These are phyloP conservation scores for Trichoderma lentiforme DNA, from an alignment of 2,329 filamentous ascomycete species.

Conservation along the genomic window DNA sequence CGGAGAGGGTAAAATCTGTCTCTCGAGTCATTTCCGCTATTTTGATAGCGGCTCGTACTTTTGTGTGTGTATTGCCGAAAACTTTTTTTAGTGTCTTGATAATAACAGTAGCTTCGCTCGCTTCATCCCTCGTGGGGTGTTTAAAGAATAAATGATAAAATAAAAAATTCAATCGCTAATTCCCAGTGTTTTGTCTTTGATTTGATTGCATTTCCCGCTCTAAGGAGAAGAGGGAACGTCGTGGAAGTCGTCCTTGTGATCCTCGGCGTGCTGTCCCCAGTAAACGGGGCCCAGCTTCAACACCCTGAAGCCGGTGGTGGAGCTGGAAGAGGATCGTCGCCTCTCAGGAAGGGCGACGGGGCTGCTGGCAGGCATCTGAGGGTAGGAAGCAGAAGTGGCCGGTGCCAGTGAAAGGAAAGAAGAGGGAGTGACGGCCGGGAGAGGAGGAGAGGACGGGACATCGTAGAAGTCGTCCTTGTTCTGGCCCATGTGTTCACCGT, in stretches of 20 bases:
- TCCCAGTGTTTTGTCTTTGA: neutral
- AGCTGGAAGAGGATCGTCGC: conserved; percentile 55
- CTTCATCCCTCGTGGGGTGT: neutral
- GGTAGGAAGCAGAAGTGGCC: conserved; percentile 55
- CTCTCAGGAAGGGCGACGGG: conserved; percentile 24
- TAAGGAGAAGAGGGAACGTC: conserved; percentile 29
- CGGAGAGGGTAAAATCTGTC: neutral
- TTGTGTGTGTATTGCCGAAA: neutral
- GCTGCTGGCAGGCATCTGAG: conserved; percentile 38
- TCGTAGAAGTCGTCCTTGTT: conserved; percentile 57
- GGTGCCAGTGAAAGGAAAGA: conserved; percentile 58
- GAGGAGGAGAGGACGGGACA: conserved; percentile 16
- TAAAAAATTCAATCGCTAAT: neutral
- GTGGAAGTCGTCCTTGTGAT: conserved; percentile 55
- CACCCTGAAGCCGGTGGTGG: conserved; percentile 45
- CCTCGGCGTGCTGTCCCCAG: conserved; percentile 58
- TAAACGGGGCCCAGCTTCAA: conserved; percentile 64
- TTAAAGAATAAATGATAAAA: neutral
- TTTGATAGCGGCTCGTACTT: neutral
- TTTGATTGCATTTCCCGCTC: neutral
- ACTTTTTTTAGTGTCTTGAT: neutral
- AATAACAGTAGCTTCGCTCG: conserved; percentile 8
- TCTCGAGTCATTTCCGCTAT: neutral
- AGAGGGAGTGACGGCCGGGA: conserved; percentile 17
- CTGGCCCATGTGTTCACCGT: conserved; percentile 56